Evolutionary conservation across 805 yeast genomes (phyloP), one percentile per base, ranked within the genome.

Genomic region (Nakazawaea holstii): DNA sequence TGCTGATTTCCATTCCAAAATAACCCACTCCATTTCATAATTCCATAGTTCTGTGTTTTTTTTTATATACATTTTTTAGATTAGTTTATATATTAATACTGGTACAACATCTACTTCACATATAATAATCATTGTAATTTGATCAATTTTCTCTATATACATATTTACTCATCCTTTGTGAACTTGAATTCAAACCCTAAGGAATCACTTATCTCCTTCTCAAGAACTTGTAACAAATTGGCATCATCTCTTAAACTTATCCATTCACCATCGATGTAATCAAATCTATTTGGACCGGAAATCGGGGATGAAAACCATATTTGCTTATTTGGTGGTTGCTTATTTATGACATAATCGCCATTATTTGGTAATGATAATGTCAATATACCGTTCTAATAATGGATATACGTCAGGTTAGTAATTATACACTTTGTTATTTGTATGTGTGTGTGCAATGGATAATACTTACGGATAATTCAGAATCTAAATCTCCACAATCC

Each of bases 281-380:
- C 98, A 58, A 80, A 86, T 54, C 86, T 68, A 59, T 90, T 89
- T 6, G 99, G 99, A 0, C 99, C 99, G 7, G 95, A 85, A 3
- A 89, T 60, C 0, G 99, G 99, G 39, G 96, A 86, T 50, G 95
- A 80, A 45, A 92, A 73, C 99, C 99, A 94, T 29, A 94, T 84
- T 64, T 94, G 99, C 66, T 87, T 85, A 67, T 90, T 94, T 3
- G 99, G 97, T 1, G 99, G 99, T 66, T 94, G 98, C 60, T 90
- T 92, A 69, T 94, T 94, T 60, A 94, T 83, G 28, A 94, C 96
- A 61, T 94, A 94, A 0, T 91, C 77, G 1, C 97, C 98, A 14
- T 72, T 69, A 1, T 81, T 77, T 3, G 92, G 87, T 14, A 87
- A 57, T 6, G 73, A 78, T 49, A 94, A 62, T 1, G 92, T 82